Evolutionary conservation across 441 rosid species (phyloP).

Genomic region (Adansonia madagascariensis): DNA sequence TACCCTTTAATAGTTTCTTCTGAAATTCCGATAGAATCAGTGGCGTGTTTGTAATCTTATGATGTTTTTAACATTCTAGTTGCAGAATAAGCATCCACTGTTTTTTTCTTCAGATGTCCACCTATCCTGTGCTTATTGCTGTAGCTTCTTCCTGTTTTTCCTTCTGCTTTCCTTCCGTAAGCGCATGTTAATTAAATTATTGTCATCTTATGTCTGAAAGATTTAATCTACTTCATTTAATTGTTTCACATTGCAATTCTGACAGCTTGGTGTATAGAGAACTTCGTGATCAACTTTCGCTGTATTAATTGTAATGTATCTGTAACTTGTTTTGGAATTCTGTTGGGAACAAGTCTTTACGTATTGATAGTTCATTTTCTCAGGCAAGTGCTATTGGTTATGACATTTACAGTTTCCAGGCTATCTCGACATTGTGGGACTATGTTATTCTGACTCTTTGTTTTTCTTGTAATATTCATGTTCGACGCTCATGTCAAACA

Average conservation of each 20-base stretch:
- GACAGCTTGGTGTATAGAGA: background rate
- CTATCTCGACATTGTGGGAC: background rate
- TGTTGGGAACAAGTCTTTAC: no score
- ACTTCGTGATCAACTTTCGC: background rate
- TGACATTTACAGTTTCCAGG: background rate
- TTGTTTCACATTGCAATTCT: background rate
- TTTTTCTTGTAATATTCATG: no score
- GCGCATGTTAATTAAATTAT: background rate
- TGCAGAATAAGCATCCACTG: conserved; percentile 34
- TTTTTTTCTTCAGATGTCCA: background rate
- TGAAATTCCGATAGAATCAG: conserved; percentile 33
- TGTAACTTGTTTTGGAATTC: no score
- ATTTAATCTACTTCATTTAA: background rate
- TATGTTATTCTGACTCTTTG: no score
- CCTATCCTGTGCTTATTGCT: background rate
- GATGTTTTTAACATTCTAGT: conserved; percentile 34
- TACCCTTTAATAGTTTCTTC: background rate
- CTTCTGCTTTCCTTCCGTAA: background rate
- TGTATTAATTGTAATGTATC: no score
- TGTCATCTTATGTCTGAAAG: background rate
- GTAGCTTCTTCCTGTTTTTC: background rate
- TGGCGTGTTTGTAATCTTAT: conserved; percentile 42
- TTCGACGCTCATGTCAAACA: no score
- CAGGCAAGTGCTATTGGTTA: background rate
- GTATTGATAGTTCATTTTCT: background rate